Conservation (phyloP, 2,329 filamentous ascomycete genomes). For the Bisporella sp. region DNA sequence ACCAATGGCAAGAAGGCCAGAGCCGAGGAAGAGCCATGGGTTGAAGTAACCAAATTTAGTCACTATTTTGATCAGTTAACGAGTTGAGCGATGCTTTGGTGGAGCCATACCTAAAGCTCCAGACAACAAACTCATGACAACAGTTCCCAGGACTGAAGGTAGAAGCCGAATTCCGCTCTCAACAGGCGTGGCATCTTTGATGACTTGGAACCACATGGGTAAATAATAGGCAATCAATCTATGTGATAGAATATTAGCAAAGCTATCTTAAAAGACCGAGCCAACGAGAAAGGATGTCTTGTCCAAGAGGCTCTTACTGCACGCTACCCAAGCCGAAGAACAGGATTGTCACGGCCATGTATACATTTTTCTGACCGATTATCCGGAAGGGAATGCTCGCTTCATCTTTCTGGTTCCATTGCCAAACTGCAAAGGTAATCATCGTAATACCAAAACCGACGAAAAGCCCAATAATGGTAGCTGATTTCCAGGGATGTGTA, state of each 20-base stretch:
- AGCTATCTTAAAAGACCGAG: slow-evolving; percentile 62
- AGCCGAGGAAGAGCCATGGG: slow-evolving; percentile 25
- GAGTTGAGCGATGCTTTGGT: not conserved
- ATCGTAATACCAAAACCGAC: slow-evolving; percentile 12
- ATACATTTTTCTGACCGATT: slow-evolving; percentile 14
- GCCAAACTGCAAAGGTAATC: slow-evolving; percentile 14
- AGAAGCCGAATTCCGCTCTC: slow-evolving; percentile 22
- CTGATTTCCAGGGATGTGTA: slow-evolving; percentile 23
- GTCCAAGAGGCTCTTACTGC: slow-evolving; percentile 62
- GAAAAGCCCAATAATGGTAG: slow-evolving; percentile 18
- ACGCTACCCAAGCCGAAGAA: slow-evolving; percentile 68
- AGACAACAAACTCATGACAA: slow-evolving; percentile 12
- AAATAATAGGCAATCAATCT: slow-evolving; percentile 18
- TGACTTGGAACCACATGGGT: slow-evolving; percentile 27
- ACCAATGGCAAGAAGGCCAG: slow-evolving; percentile 23
- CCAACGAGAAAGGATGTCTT: slow-evolving; percentile 56
- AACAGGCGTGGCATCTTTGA: slow-evolving; percentile 17
- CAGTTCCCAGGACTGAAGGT: slow-evolving; percentile 12
- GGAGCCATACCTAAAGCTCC: slow-evolving; percentile 15
- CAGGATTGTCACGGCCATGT: slow-evolving; percentile 42
- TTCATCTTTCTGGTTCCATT: not conserved
- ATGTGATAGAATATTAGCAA: not conserved
- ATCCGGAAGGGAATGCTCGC: slow-evolving; percentile 20
- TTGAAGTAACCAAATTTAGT: slow-evolving; percentile 27
- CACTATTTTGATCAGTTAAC: slow-evolving; percentile 6